A percentile compares a stretch with the other conserved stretches of the same genome.
These are phyloP conservation scores for Pichia occidentalis DNA, from an alignment of 805 yeast genomes.

Conservation along the genomic window DNA sequence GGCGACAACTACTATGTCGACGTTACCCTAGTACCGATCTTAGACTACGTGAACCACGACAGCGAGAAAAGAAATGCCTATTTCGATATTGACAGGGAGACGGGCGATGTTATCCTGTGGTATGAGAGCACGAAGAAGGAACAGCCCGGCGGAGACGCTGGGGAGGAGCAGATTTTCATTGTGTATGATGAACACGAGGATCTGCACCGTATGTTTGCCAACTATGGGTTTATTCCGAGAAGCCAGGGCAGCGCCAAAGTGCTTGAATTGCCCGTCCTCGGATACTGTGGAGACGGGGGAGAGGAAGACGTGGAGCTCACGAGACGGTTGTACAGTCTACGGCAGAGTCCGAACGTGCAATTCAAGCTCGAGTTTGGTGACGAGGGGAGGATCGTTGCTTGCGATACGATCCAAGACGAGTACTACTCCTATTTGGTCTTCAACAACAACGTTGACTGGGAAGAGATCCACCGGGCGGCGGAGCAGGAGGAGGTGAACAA, in stretches of 20 bases:
- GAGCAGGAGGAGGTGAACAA: conserved; percentile 23
- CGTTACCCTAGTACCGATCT: conserved; percentile 54
- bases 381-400: conserved; percentile 14
- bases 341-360: conserved; percentile 36
- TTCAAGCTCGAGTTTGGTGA: conserved; percentile 27
- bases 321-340: conserved; percentile 26
- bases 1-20: conserved; percentile 40
- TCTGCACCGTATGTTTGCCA: conserved; percentile 31
- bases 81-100: conserved; percentile 51
- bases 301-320: conserved; percentile 1
- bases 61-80: conserved; percentile 40
- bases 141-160: no score
- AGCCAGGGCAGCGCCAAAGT: conserved; percentile 18
- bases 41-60: conserved; percentile 65
- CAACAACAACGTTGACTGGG: conserved; percentile 21
- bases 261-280: conserved; percentile 33
- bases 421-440: conserved; percentile 32
- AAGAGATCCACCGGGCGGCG: conserved; percentile 16
- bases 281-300: conserved; percentile 17
- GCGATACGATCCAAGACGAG: conserved; percentile 27
- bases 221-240: conserved; percentile 43
- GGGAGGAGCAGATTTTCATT: conserved; percentile 35
- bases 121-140: conserved; percentile 16
- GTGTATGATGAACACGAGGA: conserved; percentile 41
- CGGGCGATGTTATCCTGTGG: conserved; percentile 38